Evolutionary conservation across 2,329 filamentous ascomycete genomes (phyloP).

Genomic region (Colletotrichum viniferum): DNA sequence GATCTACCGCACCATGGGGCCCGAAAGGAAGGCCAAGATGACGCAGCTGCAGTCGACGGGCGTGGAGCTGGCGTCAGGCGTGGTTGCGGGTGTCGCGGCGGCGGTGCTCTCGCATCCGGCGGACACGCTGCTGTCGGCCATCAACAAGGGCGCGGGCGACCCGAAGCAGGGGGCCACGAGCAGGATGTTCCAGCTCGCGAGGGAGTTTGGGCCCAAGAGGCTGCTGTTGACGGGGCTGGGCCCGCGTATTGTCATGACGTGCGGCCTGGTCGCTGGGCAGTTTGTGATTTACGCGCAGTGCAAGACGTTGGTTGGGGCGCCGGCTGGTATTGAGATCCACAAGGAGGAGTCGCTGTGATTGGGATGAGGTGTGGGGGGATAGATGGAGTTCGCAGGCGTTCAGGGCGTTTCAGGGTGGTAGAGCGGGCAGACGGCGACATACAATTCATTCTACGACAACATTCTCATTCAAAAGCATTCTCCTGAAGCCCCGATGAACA

Average conservation of each 20-base stretch:
- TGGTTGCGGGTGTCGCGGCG: slow-evolving; percentile 87
- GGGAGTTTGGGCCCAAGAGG: slow-evolving; percentile 54
- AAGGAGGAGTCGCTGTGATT: slow-evolving; percentile 39
- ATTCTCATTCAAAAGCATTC: neutral
- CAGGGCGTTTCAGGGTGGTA: neutral
- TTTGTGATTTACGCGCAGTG: slow-evolving; percentile 62
- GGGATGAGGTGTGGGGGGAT: neutral
- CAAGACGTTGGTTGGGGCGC: slow-evolving; percentile 56
- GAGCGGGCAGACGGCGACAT: neutral
- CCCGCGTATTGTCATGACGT: slow-evolving; percentile 58
- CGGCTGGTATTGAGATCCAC: slow-evolving; percentile 57
- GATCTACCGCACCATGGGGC: slow-evolving; percentile 73
- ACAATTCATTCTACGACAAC: neutral
- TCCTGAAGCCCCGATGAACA: neutral
- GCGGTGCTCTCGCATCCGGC: slow-evolving; percentile 90
- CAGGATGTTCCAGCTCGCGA: slow-evolving; percentile 56
- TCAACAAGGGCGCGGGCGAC: slow-evolving; percentile 60
- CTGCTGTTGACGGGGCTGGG: slow-evolving; percentile 52
- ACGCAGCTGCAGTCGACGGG: slow-evolving; percentile 76
- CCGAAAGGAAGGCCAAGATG: slow-evolving; percentile 67
- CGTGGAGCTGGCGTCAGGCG: slow-evolving; percentile 85
- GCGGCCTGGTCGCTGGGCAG: slow-evolving; percentile 55
- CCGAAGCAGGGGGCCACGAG: slow-evolving; percentile 50
- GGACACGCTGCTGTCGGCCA: slow-evolving; percentile 65
- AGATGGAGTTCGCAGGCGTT: neutral